Evolutionary conservation across 805 yeast species (phyloP), one percentile per base, ranked within the genome.

Genomic region (Pichia heedii): DNA sequence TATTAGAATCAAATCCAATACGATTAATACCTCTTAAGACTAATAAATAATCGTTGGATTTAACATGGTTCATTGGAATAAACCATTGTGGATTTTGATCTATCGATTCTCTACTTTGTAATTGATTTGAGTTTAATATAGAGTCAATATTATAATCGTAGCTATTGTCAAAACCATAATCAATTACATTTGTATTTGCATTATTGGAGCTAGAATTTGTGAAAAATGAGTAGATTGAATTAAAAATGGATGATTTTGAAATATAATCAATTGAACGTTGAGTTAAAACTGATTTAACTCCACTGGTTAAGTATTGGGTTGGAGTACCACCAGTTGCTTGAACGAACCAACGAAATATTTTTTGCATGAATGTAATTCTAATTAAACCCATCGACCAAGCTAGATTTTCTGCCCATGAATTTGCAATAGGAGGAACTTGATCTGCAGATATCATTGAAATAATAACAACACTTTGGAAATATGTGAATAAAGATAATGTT

Each of bases 311-410:
- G 56, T 80, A 78, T 35, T 81, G 69, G 5, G 84, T 65, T 27
- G 96, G 96, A 1, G 73, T 64, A 35, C 97, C 97, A 39, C 97
- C 97, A 1, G 97, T 88, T 24, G 93, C 66, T 59, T 84, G 88
- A 36, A 84, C 76, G 54, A 80, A 84, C 94, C 94, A 84, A 54
- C 90, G 69, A 61, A 84, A 81, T 49, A 84, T 80, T 47, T 77
- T 67, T 63, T 89, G 96, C 95, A 89, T 84, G 59, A 88, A 89
- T 3, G 57, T 55, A 34, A 84, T 74, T 58, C 81, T 70, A 53
- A 89, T 85, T 47, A 89, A 70, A 2, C 97, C 97, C 84, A 89
- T 84, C 2, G 96, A 85, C 97, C 97, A 89, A 24, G 87, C 88
- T 56, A 89, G 69, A 57, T 89, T 88, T 61, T 85, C 94, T 7